phyloP scores from a whole-genome alignment of 208 protist species.

The Trypanosomatidae sp. region DNA sequence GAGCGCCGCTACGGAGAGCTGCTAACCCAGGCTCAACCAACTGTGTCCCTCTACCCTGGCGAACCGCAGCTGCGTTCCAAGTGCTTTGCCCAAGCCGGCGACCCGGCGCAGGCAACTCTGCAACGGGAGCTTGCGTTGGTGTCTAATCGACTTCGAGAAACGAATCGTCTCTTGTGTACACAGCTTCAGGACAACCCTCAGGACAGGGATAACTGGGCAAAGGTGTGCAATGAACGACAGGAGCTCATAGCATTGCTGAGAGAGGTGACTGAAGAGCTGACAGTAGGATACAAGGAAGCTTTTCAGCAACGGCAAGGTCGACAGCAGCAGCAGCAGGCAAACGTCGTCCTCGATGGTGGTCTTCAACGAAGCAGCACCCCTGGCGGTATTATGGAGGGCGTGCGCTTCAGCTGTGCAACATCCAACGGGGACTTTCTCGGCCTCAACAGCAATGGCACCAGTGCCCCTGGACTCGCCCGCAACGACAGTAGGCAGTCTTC shows the following conservation, averaged over 20 bases:
- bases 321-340: constrained; percentile 11
- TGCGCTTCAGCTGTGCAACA: background rate
- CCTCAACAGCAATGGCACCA: constrained; percentile 5
- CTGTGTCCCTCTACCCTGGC: constrained; percentile 45
- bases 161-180: constrained; percentile 78
- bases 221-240: constrained; percentile 79
- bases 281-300: constrained; percentile 59
- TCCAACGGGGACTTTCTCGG: constrained; percentile 10
- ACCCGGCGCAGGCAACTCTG: constrained; percentile 40
- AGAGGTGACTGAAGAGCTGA: constrained; percentile 68
- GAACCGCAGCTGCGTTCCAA: constrained; percentile 55
- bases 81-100: constrained; percentile 23
- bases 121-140: constrained; percentile 68
- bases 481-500: constrained; percentile 25
- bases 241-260: constrained; percentile 82
- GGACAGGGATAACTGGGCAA: constrained; percentile 91
- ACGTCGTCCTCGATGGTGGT: background rate
- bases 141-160: constrained; percentile 69
- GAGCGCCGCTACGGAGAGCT: constrained; percentile 87
- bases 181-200: constrained; percentile 92
- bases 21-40: constrained; percentile 44
- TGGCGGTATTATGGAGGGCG: background rate
- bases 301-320: constrained; percentile 25
- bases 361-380: background rate
- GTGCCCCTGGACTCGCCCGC: constrained; percentile 13